phyloP scores from a whole-genome alignment of 768 basidiomycete species.

The Pleurotus cornucopiae region DNA sequence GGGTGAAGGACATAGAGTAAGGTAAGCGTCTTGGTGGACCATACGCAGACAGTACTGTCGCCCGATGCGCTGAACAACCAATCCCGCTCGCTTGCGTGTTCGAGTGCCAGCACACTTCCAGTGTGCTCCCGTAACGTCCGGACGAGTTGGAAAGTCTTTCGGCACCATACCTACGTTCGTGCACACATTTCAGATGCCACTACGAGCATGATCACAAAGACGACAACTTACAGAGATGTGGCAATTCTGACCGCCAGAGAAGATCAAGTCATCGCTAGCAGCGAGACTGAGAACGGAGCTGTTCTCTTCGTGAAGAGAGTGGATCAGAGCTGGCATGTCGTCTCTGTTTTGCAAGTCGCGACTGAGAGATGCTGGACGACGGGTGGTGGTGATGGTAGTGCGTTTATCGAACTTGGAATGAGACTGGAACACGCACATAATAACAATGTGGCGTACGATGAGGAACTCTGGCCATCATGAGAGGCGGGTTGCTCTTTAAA shows the following conservation, averaged over 20 bases:
- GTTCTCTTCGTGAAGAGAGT: slow-evolving; percentile 65
- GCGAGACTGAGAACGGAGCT: slow-evolving; percentile 75
- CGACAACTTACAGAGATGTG: slow-evolving; percentile 62
- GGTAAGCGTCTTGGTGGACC: slow-evolving; percentile 68
- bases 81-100: slow-evolving; percentile 65
- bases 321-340: slow-evolving; percentile 48
- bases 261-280: slow-evolving; percentile 70
- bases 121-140: slow-evolving; percentile 75
- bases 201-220: neutral
- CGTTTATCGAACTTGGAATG: neutral
- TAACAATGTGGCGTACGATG: slow-evolving; percentile 17
- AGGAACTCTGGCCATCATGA: slow-evolving; percentile 10
- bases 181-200: neutral
- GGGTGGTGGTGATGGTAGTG: slow-evolving; percentile 3
- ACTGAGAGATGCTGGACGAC: slow-evolving; percentile 50
- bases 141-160: slow-evolving; percentile 62
- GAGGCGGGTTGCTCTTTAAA: no score
- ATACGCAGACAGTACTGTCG: slow-evolving; percentile 86
- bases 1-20: slow-evolving; percentile 74
- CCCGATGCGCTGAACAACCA: slow-evolving; percentile 93
- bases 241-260: slow-evolving; percentile 75
- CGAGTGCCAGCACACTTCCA: slow-evolving; percentile 78
- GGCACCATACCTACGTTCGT: slow-evolving; percentile 75
- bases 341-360: slow-evolving; percentile 43
- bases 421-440: slow-evolving; percentile 1